These are phyloP conservation scores for Tuber borchii DNA, from an alignment of 495 filamentous ascomycete species.

Conservation along the genomic window DNA sequence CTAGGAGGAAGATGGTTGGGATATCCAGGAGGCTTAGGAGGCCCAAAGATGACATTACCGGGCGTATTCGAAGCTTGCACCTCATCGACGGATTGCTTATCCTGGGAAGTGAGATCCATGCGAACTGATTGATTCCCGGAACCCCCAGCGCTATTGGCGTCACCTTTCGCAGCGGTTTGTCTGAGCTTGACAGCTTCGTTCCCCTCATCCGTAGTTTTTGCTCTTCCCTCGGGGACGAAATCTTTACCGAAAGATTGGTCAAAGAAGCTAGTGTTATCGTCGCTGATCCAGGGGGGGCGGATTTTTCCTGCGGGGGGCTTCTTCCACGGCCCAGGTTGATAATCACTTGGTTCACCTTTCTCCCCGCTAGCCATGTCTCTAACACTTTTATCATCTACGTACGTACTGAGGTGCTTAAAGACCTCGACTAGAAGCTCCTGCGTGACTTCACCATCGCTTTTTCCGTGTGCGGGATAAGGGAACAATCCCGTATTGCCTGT, in stretches of 20 bases:
- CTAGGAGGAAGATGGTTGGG: neutral
- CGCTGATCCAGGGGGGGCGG: neutral
- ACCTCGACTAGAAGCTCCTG: neutral
- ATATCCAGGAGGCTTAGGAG: neutral
- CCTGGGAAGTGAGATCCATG: neutral
- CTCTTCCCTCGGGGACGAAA: neutral
- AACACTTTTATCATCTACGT: neutral
- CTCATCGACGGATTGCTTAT: neutral
- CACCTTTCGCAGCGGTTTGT: neutral
- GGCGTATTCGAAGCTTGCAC: neutral
- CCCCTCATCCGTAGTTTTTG: neutral
- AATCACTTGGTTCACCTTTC: neutral
- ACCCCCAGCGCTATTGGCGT: neutral
- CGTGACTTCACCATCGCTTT: neutral
- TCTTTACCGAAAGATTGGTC: neutral
- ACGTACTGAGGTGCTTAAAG: neutral
- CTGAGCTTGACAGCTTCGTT: too few relatives aligned
- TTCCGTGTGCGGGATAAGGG: neutral
- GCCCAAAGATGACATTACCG: neutral
- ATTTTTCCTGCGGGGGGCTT: neutral
- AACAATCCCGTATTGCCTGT: neutral
- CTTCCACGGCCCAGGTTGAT: neutral
- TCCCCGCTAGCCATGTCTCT: neutral
- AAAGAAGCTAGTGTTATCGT: slow-evolving; percentile 1
- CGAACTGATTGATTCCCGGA: neutral